Evolutionary conservation across 306 rosid genomes (phyloP).

Genomic region (Echinosophora koreensis): DNA sequence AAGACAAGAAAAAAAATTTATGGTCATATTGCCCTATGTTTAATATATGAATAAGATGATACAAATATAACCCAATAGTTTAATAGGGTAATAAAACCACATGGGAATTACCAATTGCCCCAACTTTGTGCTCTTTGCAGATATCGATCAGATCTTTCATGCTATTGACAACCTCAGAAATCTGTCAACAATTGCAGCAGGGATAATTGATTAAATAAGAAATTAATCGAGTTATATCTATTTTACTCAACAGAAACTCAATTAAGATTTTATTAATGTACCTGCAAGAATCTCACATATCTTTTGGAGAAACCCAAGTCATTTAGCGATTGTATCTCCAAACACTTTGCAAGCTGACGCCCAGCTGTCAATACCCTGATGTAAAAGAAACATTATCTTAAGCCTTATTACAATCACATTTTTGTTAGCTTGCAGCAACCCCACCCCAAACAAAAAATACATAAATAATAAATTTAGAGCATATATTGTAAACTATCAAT

Average conservation of each 20-base stretch:
- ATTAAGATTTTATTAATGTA: slow-evolving; percentile 45
- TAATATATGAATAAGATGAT: neutral
- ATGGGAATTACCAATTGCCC: slow-evolving; percentile 76
- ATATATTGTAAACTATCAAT: neutral
- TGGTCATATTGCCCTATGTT: neutral
- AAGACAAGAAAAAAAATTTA: neutral
- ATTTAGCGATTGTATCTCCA: slow-evolving; percentile 91
- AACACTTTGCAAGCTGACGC: slow-evolving; percentile 92
- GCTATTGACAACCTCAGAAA: slow-evolving; percentile 93
- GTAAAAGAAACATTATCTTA: slow-evolving; percentile 43
- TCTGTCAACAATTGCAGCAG: slow-evolving; percentile 62
- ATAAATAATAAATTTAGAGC: neutral
- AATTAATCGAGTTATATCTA: neutral
- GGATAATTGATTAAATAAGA: neutral
- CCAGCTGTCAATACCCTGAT: slow-evolving; percentile 90
- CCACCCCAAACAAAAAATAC: neutral
- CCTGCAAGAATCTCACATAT: slow-evolving; percentile 99
- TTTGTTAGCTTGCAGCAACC: neutral
- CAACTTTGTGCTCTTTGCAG: slow-evolving; percentile 74
- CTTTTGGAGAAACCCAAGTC: slow-evolving; percentile 97
- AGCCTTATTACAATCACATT: neutral
- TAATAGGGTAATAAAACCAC: neutral
- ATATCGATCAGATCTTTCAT: slow-evolving; percentile 94
- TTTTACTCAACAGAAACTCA: slow-evolving; percentile 8
- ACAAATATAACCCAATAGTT: neutral